Evolutionary conservation across 23 red algal species (phyloP), one percentile per base, ranked within the genome.

Genomic region (Gracilaria gracilis): DNA sequence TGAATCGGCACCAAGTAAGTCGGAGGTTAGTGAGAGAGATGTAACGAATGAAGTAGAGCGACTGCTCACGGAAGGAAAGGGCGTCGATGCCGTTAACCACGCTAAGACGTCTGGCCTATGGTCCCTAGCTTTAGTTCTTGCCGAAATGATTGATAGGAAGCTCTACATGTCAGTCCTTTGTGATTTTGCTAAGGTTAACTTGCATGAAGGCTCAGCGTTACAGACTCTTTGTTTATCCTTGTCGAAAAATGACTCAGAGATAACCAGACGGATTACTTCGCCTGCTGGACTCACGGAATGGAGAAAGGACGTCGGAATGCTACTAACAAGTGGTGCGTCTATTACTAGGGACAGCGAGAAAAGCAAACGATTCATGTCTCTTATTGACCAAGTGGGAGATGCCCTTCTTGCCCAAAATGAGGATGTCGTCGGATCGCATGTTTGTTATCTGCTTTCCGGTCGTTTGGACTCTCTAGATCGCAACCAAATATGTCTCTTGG

Each of bases 361-460:
- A 16, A 7, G 49, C 16, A 57, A 79, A 7, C 53, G 76, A 35
- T 80, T 80, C 39, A 67, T 90, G 73, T 24, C 4, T 25, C 73
- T 81, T n/a, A 81, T 90, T 66, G 61, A 81, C 12, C 87, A 72
- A 27, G 57, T 90, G 25, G 87, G 87, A 50, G 87, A 90, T 49
- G 87, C 74, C 23, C 64, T 90, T 23, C 38, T 69, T 32, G 36
- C 87, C 13, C 73, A 70, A 57, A 35, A 67, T 39, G 20, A 34
- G 21, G 87, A 90, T 40, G 34, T 67, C 20, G 76, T 90, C 57
- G 87, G 55, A 28, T 72, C 65, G 0, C 87, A 90, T 67, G 76
- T 90, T 4, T 90, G 87, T 74, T 90, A 90, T 80, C 55, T 90
- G 13, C 38, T 90, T 55, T 90, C 87, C 0, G 87, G 87, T 15